Percentiles rank a stretch among this genome's conserved stretches.
phyloP scores from a whole-genome alignment of 2,329 filamentous ascomycete genomes.

The Corniculantispora saksenae region DNA sequence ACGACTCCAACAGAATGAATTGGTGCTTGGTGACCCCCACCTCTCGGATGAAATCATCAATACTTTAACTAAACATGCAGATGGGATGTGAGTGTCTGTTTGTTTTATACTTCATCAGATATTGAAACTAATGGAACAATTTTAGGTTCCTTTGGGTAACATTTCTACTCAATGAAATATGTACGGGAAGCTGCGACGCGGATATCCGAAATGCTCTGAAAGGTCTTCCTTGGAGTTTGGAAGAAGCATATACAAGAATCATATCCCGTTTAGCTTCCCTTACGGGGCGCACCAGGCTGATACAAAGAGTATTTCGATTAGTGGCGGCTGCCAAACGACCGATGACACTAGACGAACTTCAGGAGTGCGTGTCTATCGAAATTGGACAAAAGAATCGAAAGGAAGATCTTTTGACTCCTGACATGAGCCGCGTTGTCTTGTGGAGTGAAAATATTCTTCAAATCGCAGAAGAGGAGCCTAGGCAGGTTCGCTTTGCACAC shows the following conservation, averaged over 20 bases:
- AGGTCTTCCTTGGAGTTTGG: neutral
- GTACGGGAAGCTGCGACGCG: slow-evolving; percentile 28
- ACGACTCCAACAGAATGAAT: neutral
- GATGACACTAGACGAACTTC: slow-evolving; percentile 37
- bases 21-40: neutral
- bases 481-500: slow-evolving; percentile 37
- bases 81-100: neutral
- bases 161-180: slow-evolving; percentile 38
- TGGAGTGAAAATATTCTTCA: slow-evolving; percentile 38
- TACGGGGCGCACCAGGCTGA: neutral
- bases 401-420: slow-evolving; percentile 24
- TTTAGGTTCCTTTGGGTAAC: slow-evolving; percentile 43
- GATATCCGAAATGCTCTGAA: slow-evolving; percentile 23
- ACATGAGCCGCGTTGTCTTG: slow-evolving; percentile 28
- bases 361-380: slow-evolving; percentile 38
- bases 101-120: neutral
- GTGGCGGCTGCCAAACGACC: slow-evolving; percentile 33
- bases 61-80: neutral
- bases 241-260: neutral
- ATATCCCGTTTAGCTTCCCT: neutral
- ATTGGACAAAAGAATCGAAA: slow-evolving; percentile 27
- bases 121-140: neutral
- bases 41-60: neutral
- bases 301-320: slow-evolving; percentile 22
- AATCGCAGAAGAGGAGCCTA: slow-evolving; percentile 32